A percentile compares a stretch with the other conserved stretches of the same genome.
Evolutionary conservation across 164 flowering plant genomes (phyloP).

Genomic region (Vitis cinerea): DNA sequence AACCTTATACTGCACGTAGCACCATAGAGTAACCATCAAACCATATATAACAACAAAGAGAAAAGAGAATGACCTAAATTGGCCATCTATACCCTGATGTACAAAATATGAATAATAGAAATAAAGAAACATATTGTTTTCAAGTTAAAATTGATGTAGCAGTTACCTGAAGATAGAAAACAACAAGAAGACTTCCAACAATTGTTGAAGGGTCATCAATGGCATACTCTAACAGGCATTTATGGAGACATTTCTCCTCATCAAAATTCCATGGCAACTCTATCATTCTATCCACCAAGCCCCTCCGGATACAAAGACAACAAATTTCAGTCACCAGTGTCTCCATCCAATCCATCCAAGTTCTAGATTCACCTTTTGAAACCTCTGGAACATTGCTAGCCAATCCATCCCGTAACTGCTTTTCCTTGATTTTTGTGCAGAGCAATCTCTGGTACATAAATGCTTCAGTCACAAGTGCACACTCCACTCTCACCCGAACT

Average conservation of each 20-base stretch:
- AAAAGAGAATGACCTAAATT: too few species aligned
- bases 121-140: too few species aligned
- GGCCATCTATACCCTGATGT: too few species aligned
- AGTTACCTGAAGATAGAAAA: conserved; percentile 88
- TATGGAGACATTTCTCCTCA: conserved; percentile 86
- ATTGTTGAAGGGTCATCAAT: conserved; percentile 54
- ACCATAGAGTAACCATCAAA: too few species aligned
- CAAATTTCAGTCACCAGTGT: conserved; percentile 84
- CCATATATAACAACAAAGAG: too few species aligned
- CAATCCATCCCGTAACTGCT: conserved; percentile 37
- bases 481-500: conserved; percentile 85
- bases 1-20: too few species aligned
- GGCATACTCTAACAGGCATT: conserved; percentile 74
- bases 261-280: conserved; percentile 93
- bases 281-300: conserved; percentile 76
- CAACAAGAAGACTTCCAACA: conserved; percentile 85
- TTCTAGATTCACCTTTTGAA: conserved; percentile 21
- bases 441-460: conserved; percentile 81
- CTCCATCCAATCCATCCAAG: conserved; percentile 67
- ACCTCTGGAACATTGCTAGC: conserved; percentile 24
- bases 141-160: not conserved
- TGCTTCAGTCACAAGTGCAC: conserved; percentile 93
- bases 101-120: too few species aligned
- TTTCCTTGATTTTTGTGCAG: conserved; percentile 62
- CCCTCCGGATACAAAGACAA: conserved; percentile 80